Base-by-base conservation (phyloP, 352 stramenopile species). In the Pythium plurisporium region DNA sequence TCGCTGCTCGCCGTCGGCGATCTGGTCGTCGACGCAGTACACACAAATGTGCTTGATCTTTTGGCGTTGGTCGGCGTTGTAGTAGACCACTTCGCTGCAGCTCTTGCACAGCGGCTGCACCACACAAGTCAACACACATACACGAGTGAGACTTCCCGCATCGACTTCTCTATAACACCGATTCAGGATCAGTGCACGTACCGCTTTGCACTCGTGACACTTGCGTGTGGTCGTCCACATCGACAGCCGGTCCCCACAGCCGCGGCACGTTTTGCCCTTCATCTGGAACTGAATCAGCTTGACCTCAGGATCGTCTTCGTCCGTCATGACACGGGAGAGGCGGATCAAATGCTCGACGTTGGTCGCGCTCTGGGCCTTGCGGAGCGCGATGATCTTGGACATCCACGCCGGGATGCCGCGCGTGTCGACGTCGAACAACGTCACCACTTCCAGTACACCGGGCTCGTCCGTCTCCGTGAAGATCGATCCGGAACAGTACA, bases 11-110 rank as follows among this genome's bases (percentile, higher is more conserved):
- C 41, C 57, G 12, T 66, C 59, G 1, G 44, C 54, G 46, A 63
- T 63, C 46, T 53, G 52, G 15, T 65, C 41, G 45, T 72, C 67
- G 43, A 84, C 74, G 52, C 76, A 87, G 55, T 87, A 77, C 17
- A 85, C 68, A 60, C 76, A 87, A 53, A 87, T 87, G 45, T 69
- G 72, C 48, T 87, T 82, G 65, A 87, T 73, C 66, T 85, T 82
- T 66, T 82, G 84, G 42, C 67, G 64, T 46, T 76, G 73, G 52
- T 84, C 69, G 42, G 77, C 69, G 34, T 76, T 70, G 46, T 75
- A 84, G 70, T 87, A 83, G 34, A 84, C 74, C 2, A 87, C 68
- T 37, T 82, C 72, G 26, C 67, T 78, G 47, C 76, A 87, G 57
- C 65, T 80, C 62, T 85, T 87, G 62, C 76, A 87, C 10, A 87